A percentile compares a stretch with the other conserved stretches of the same genome.
phyloP scores from a whole-genome alignment of 2,329 filamentous ascomycete species.

The Ascosphaera acerosa region DNA sequence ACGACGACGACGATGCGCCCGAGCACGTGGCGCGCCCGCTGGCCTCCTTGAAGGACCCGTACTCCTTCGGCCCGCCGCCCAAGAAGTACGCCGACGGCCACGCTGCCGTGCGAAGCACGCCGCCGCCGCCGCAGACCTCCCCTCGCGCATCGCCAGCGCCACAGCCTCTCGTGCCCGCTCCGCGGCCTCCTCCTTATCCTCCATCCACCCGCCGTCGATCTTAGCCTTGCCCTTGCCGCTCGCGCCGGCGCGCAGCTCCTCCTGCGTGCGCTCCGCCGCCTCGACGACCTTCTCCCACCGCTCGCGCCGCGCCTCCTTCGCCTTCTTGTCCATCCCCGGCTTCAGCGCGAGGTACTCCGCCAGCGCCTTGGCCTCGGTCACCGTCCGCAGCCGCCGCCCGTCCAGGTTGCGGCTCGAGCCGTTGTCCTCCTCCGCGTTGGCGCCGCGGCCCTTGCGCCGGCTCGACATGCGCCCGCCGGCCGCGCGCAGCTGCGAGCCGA shows the following conservation, averaged over 20 bases:
- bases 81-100: slow-evolving; percentile 19
- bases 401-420: slow-evolving; percentile 85
- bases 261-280: slow-evolving; percentile 54
- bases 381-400: slow-evolving; percentile 66
- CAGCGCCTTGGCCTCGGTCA: slow-evolving; percentile 82
- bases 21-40: slow-evolving; percentile 32
- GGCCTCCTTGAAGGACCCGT: slow-evolving; percentile 39
- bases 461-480: slow-evolving; percentile 96
- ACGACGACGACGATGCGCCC: not conserved
- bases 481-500: slow-evolving; percentile 87
- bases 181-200: slow-evolving; percentile 73
- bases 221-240: slow-evolving; percentile 35
- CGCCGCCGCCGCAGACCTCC: slow-evolving; percentile 5
- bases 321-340: slow-evolving; percentile 87
- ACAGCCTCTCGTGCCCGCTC: slow-evolving; percentile 63
- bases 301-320: slow-evolving; percentile 58
- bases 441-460: slow-evolving; percentile 70
- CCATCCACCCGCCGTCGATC: slow-evolving; percentile 78
- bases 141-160: slow-evolving; percentile 43
- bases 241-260: slow-evolving; percentile 60
- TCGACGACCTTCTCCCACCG: slow-evolving; percentile 79
- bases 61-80: slow-evolving; percentile 51
- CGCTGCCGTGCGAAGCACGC: slow-evolving; percentile 13
- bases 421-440: slow-evolving; percentile 58
- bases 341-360: slow-evolving; percentile 90